Evolutionary conservation across 345 rosid species (phyloP).

Genomic region (Cardamine occulta): DNA sequence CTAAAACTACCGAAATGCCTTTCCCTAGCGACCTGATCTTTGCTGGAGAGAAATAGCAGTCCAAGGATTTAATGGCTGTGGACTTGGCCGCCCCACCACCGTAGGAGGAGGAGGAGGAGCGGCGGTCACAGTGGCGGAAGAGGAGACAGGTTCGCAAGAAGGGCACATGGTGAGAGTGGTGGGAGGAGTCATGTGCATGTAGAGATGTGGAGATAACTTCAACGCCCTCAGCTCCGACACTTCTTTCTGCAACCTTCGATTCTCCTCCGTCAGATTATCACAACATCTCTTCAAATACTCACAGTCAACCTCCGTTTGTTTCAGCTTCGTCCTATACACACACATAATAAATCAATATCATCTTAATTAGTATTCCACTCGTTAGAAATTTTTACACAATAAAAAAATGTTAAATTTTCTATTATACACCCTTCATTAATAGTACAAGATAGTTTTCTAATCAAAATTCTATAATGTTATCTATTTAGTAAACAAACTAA

Average conservation of each 20-base stretch:
- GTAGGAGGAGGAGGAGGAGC: slow-evolving; percentile 9
- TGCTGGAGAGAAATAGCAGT: slow-evolving; percentile 26
- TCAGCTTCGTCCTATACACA: slow-evolving; percentile 67
- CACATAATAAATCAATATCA: neutral
- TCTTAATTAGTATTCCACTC: neutral
- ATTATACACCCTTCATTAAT: neutral
- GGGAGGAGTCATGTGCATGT: slow-evolving; percentile 86
- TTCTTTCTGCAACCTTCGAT: slow-evolving; percentile 78
- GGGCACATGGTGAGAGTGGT: slow-evolving; percentile 93
- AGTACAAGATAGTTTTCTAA: neutral
- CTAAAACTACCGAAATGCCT: slow-evolving; percentile 11
- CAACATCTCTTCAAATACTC: slow-evolving; percentile 81
- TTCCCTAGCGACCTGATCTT: slow-evolving; percentile 34
- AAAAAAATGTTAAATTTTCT: too few species aligned
- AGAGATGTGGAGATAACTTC: slow-evolving; percentile 72
- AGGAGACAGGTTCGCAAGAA: slow-evolving; percentile 79
- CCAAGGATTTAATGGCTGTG: slow-evolving; percentile 31
- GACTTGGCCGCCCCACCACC: slow-evolving; percentile 39
- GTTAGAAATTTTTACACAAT: too few species aligned
- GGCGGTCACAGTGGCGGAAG: slow-evolving; percentile 26
- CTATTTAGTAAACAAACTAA: neutral
- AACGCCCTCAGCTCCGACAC: slow-evolving; percentile 80
- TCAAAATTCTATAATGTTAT: neutral
- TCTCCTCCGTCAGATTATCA: slow-evolving; percentile 75
- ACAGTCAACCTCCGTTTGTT: slow-evolving; percentile 91